These are phyloP conservation scores for Blastomyces parvus DNA, from an alignment of 2,329 filamentous ascomycete genomes.

Conservation along the genomic window DNA sequence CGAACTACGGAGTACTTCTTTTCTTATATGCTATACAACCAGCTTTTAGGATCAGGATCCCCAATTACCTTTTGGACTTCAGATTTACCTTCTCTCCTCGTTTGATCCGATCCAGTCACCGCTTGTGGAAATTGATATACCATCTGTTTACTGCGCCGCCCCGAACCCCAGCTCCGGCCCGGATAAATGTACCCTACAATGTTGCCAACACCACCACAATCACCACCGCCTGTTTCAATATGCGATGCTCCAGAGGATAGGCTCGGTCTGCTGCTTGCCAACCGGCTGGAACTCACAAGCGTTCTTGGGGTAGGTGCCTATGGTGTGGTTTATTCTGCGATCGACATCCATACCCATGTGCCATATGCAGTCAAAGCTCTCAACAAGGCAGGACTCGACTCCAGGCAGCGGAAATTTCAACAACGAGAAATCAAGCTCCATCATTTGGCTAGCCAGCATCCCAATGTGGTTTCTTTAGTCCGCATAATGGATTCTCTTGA, in stretches of 20 bases:
- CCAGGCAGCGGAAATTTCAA: slow-evolving; percentile 80
- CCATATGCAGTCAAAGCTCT: slow-evolving; percentile 94
- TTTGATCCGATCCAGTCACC: background rate
- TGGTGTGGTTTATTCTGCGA: slow-evolving; percentile 85
- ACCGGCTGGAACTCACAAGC: slow-evolving; percentile 69
- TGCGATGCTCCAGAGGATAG: slow-evolving; percentile 69
- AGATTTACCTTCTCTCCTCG: background rate
- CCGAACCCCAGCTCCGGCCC: background rate
- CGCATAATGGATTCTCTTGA: slow-evolving; percentile 87
- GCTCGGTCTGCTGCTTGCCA: slow-evolving; percentile 72
- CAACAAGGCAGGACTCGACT: slow-evolving; percentile 86
- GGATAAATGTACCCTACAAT: slow-evolving; percentile 36
- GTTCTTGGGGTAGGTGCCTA: slow-evolving; percentile 92
- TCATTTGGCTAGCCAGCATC: slow-evolving; percentile 76
- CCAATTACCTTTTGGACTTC: slow-evolving; percentile 3
- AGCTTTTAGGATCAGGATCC: slow-evolving; percentile 8
- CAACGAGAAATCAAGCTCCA: slow-evolving; percentile 87
- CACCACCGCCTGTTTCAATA: slow-evolving; percentile 34
- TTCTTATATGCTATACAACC: background rate
- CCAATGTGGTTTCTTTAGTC: slow-evolving; percentile 85
- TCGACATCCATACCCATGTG: slow-evolving; percentile 69
- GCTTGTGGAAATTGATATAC: slow-evolving; percentile 16
- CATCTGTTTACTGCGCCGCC: background rate
- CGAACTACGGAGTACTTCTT: background rate
- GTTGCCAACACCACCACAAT: slow-evolving; percentile 39